Base-by-base conservation (phyloP, 352 stramenopile genomes). In the Phytophthora cactorum region DNA sequence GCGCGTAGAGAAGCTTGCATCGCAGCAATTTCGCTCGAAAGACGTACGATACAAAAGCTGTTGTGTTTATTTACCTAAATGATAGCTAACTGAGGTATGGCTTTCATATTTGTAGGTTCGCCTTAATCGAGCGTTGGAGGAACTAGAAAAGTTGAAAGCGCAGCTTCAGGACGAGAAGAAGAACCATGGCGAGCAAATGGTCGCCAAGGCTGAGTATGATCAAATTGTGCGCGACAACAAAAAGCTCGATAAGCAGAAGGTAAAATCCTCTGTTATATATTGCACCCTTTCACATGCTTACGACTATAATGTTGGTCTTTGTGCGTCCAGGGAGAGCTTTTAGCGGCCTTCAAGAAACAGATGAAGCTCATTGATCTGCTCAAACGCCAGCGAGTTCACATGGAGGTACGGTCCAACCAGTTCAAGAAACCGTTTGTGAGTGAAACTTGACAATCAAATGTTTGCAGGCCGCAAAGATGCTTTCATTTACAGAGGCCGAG, bases 311-410 rank as follows among this genome's bases (percentile, higher is more conserved):
- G 34, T 45, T 45, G 41, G 41, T 28, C 1, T 47, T 46, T 55
- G 45, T 54, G 34, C 9, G 31, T 60, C 29, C 28, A 92, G 84
- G 80, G 73, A 32, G 87, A 95, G 34, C 44, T 95, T 5, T 51
- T 95, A 31, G 60, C 78, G 4, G 85, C 86, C 4, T 95, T 95
- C 69, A 93, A 93, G 59, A 92, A 93, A 66, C 87, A 95, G 56
- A 91, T 93, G 78, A 93, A 93, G 59, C 81, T 95, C 34, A 93
- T 95, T 47, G 87, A 95, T 31, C n/a, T 95, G 47, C 78, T 95
- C 39, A 95, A 92, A 50, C 81, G 87, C 10, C 87, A 95, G 66
- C 85, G 86, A 39, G 90, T 95, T 59, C 87, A 95, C 72, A 90
- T 95, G 79, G 87, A 95, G 74, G 82, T 92, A 62, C 6, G 47